phyloP scores from a whole-genome alignment of 495 filamentous ascomycete genomes.

The Annulohypoxylon bovei region DNA sequence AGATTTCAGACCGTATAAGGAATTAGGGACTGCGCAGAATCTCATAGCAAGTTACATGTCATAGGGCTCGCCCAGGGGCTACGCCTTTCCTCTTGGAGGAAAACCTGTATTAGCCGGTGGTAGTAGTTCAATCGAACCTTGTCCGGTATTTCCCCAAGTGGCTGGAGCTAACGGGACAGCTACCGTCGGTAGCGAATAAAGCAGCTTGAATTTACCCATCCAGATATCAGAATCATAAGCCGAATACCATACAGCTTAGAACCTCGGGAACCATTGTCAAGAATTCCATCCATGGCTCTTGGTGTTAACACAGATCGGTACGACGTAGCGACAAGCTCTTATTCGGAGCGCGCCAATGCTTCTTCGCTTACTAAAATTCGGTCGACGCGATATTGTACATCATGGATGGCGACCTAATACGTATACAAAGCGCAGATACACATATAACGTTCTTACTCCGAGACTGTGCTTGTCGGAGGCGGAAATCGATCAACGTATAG shows the following conservation, averaged over 20 bases:
- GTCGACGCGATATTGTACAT: neutral
- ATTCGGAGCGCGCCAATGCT: neutral
- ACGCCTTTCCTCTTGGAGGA: conserved; percentile 24
- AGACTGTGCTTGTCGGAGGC: neutral
- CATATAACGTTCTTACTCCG: neutral
- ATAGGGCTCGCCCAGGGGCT: conserved; percentile 7
- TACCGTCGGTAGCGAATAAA: conserved; percentile 40
- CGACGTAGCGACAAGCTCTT: neutral
- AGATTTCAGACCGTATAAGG: conserved; percentile 8
- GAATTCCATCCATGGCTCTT: conserved; percentile 18
- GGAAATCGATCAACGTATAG: conserved; percentile 7
- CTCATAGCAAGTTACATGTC: conserved; percentile 15
- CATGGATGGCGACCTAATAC: neutral
- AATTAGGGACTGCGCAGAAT: conserved; percentile 14
- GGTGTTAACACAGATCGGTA: conserved; percentile 8
- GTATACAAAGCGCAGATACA: neutral
- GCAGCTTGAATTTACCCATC: conserved; percentile 37
- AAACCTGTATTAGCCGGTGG: conserved; percentile 42
- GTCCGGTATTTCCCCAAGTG: conserved; percentile 42
- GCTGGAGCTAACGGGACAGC: conserved; percentile 34
- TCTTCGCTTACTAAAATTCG: neutral
- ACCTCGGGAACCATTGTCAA: conserved; percentile 12
- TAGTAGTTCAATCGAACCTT: conserved; percentile 26
- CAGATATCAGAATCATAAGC: conserved; percentile 11
- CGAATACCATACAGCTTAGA: conserved; percentile 13